These are phyloP conservation scores for Termitomyces sp. DNA, from an alignment of 768 basidiomycete genomes.

Conservation along the genomic window DNA sequence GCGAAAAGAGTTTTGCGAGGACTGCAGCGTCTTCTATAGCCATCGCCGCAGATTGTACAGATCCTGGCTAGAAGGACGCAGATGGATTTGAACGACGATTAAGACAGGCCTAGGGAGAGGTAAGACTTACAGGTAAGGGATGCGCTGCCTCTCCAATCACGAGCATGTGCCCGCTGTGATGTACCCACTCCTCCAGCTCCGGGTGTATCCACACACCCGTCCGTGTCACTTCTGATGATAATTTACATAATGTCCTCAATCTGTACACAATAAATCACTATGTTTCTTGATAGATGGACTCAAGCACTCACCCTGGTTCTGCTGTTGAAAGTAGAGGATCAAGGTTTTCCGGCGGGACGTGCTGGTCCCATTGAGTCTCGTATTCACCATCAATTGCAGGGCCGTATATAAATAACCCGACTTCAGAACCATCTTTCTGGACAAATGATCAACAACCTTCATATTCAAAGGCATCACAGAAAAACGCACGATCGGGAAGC, in stretches of 20 bases:
- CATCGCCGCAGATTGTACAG: slow-evolving; percentile 42
- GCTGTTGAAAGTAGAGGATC: slow-evolving; percentile 20
- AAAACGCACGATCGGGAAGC: slow-evolving; percentile 24
- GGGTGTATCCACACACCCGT: slow-evolving; percentile 30
- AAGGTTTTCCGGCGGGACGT: slow-evolving; percentile 24
- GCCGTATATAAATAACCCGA: slow-evolving; percentile 24
- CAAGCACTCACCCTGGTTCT: slow-evolving; percentile 30
- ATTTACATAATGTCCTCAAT: slow-evolving; percentile 29
- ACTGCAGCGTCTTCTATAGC: slow-evolving; percentile 57
- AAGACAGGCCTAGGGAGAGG: neutral
- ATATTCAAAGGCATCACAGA: neutral
- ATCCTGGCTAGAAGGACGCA: slow-evolving; percentile 34
- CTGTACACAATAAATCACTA: slow-evolving; percentile 17
- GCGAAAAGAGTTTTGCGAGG: slow-evolving; percentile 54
- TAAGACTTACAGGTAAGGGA: slow-evolving; percentile 39
- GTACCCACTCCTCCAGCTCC: slow-evolving; percentile 45
- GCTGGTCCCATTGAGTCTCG: slow-evolving; percentile 20
- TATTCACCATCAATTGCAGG: slow-evolving; percentile 18
- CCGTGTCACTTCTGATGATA: slow-evolving; percentile 28
- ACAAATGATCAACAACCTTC: slow-evolving; percentile 7
- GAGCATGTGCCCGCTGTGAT: slow-evolving; percentile 36
- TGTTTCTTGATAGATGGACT: neutral
- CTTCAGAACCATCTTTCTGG: slow-evolving; percentile 31
- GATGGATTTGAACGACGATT: neutral
- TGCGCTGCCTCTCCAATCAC: slow-evolving; percentile 53